A percentile compares a stretch with the other conserved stretches of the same genome.
These are phyloP conservation scores for Metarhizium rileyi DNA, from an alignment of 2,329 filamentous ascomycete genomes.

Conservation along the genomic window DNA sequence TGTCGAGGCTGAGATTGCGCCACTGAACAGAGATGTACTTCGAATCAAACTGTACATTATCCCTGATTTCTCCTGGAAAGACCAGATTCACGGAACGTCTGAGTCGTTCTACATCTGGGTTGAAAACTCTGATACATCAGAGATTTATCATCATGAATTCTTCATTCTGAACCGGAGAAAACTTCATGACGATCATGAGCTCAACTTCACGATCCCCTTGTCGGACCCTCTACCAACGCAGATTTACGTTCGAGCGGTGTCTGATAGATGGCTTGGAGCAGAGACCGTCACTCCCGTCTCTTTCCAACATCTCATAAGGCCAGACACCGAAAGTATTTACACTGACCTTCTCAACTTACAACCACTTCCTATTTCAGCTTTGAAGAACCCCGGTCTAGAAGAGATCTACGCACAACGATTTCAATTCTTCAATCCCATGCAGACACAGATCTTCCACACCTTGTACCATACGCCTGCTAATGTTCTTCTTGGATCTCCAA, in stretches of 20 bases:
- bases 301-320: conserved; percentile 94
- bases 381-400: conserved; percentile 81
- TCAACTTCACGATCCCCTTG: conserved; percentile 94
- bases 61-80: conserved; percentile 91
- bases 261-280: conserved; percentile 91
- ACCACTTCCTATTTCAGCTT: conserved; percentile 73
- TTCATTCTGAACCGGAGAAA: conserved; percentile 89
- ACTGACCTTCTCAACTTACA: conserved; percentile 89
- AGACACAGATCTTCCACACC: conserved; percentile 96
- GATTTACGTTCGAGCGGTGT: conserved; percentile 91
- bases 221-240: conserved; percentile 89
- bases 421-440: conserved; percentile 98
- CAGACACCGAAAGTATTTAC: conserved; percentile 95
- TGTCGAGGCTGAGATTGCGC: conserved; percentile 89
- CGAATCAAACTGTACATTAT: conserved; percentile 80
- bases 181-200: conserved; percentile 89
- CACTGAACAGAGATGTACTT: conserved; percentile 86
- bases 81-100: conserved; percentile 83
- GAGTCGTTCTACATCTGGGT: conserved; percentile 99
- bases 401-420: conserved; percentile 84
- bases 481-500: conserved; percentile 88
- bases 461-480: conserved; percentile 89
- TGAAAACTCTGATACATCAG: conserved; percentile 92
- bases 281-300: conserved; percentile 93
- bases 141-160: conserved; percentile 96